These are phyloP conservation scores for Goniomonas avonlea DNA, from an alignment of 78 protist species.

Conservation along the genomic window DNA sequence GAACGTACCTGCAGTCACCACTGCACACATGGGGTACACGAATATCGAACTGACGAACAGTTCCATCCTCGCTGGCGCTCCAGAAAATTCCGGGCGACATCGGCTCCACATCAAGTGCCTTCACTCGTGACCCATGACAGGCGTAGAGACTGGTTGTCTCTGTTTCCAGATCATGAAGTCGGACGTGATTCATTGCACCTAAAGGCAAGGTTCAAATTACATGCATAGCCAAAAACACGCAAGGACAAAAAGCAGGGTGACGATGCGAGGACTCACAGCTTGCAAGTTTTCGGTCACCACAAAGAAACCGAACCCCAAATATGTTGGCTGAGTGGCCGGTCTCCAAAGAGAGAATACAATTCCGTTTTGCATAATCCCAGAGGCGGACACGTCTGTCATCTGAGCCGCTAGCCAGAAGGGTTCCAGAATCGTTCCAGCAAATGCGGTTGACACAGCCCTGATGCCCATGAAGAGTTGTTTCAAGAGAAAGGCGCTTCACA, in stretches of 20 bases:
- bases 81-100: background rate
- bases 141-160: background rate
- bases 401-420: background rate
- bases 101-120: background rate
- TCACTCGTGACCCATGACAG: conserved; percentile 10
- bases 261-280: background rate
- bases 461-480: background rate
- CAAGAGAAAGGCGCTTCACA: background rate
- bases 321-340: conserved; percentile 16
- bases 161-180: background rate
- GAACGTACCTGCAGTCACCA: too few relatives aligned
- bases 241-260: too few relatives aligned
- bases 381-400: background rate
- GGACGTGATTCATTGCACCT: background rate
- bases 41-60: background rate
- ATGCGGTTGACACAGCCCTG: conserved; percentile 20
- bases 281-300: too few relatives aligned
- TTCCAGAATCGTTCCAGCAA: conserved; percentile 1
- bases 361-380: background rate
- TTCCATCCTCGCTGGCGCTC: conserved; percentile 21
- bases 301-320: background rate
- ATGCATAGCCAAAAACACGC: too few relatives aligned
- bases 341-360: background rate
- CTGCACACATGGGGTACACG: background rate
- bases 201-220: too few relatives aligned